phyloP scores from a whole-genome alignment of 176 grass and related monocot species.

The Echinochloa phyllopogon region DNA sequence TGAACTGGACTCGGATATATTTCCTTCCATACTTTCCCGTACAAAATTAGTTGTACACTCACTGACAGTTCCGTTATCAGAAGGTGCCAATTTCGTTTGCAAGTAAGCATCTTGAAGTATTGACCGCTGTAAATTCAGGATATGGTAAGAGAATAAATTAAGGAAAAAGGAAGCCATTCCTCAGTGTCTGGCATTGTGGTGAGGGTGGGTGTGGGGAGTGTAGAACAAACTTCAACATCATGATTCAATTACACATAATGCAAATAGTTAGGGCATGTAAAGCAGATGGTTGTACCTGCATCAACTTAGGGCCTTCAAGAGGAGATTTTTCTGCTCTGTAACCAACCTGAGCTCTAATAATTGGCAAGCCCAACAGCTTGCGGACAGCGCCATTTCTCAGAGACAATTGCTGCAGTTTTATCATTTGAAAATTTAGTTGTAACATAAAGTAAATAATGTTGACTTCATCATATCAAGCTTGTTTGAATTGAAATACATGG shows the following conservation, averaged over 20 bases:
- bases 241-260: background rate
- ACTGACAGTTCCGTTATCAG: conserved; percentile 39
- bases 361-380: conserved; percentile 64
- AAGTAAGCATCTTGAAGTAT: background rate
- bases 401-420: conserved; percentile 74
- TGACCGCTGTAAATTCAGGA: conserved; percentile 28
- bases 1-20: conserved; percentile 40
- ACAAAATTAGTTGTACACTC: conserved; percentile 30
- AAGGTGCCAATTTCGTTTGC: conserved; percentile 46
- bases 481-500: conserved; percentile 21
- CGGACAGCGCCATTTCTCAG: conserved; percentile 61
- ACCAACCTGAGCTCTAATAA: conserved; percentile 40
- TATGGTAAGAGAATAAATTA: background rate
- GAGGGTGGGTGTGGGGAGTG: background rate
- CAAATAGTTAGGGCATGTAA: conserved; percentile 21
- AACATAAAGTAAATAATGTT: conserved; percentile 26
- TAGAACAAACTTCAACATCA: background rate
- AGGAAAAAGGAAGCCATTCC: background rate
- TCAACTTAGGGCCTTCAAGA: conserved; percentile 34
- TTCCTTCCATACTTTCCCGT: conserved; percentile 42
- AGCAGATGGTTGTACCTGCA: conserved; percentile 40
- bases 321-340: conserved; percentile 26
- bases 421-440: conserved; percentile 43
- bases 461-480: conserved; percentile 2
- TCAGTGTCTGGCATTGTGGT: background rate